Evolutionary conservation across 768 basidiomycete species (phyloP).

Genomic region (Mycena epipterygia): DNA sequence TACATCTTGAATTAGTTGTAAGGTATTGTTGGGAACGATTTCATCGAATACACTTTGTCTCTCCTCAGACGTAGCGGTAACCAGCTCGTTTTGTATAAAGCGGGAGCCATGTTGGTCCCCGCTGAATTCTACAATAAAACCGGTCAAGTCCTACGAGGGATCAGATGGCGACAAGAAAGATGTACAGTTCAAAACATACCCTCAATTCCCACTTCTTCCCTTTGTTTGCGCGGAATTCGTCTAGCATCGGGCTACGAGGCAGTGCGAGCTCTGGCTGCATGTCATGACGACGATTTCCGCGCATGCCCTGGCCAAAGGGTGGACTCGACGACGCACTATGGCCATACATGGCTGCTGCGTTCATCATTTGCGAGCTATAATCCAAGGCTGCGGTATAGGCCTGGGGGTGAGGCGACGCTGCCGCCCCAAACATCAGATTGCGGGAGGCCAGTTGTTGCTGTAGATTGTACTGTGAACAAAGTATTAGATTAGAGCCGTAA

Average conservation of each 20-base stretch:
- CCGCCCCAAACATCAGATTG: constrained; percentile 59
- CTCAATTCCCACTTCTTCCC: constrained; percentile 84
- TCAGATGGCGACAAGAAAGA: constrained; percentile 10
- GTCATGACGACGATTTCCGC: constrained; percentile 62
- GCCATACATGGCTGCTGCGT: constrained; percentile 61
- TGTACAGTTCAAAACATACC: constrained; percentile 56
- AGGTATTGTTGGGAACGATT: constrained; percentile 80
- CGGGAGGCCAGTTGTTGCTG: constrained; percentile 62
- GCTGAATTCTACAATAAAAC: constrained; percentile 91
- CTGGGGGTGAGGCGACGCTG: constrained; percentile 59
- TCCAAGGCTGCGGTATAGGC: constrained; percentile 62
- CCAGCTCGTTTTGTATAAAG: constrained; percentile 93
- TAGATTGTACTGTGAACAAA: constrained; percentile 52
- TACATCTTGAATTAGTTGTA: constrained; percentile 89
- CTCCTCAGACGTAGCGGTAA: constrained; percentile 82
- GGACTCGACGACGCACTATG: constrained; percentile 51
- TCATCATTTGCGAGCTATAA: constrained; percentile 62
- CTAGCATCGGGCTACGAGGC: constrained; percentile 78
- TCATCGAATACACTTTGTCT: constrained; percentile 88
- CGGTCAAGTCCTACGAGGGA: constrained; percentile 80
- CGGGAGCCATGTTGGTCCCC: constrained; percentile 98
- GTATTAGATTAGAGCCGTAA: constrained; percentile 29
- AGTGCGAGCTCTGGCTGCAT: constrained; percentile 47
- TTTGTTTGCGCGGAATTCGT: constrained; percentile 84
- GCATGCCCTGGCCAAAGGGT: constrained; percentile 53